These are phyloP conservation scores for Nicotiana sylvestris DNA, from an alignment of 257 asterid species.

Conservation along the genomic window DNA sequence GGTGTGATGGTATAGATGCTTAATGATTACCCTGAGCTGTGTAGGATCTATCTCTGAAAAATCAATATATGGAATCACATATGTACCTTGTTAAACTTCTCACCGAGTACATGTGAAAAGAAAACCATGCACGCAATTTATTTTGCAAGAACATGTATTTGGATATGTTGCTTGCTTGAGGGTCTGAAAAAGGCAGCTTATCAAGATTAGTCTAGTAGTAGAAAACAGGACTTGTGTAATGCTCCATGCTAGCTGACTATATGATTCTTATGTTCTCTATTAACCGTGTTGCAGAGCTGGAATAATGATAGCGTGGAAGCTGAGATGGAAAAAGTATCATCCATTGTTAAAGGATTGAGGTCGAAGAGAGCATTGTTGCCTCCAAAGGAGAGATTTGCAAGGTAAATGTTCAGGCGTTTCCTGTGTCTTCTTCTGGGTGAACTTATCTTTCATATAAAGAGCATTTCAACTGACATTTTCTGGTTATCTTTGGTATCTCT, in stretches of 20 bases:
- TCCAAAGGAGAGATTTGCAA: constrained; percentile 65
- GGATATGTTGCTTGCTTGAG: constrained; percentile 4
- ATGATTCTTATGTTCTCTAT: background rate
- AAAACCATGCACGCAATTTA: background rate
- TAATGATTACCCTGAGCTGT: background rate
- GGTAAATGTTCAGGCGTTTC: constrained; percentile 30
- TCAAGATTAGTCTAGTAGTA: background rate
- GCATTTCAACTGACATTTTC: background rate
- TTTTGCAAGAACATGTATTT: background rate
- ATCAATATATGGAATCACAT: background rate
- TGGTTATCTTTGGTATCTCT: background rate
- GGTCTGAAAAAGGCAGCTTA: background rate
- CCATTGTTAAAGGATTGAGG: constrained; percentile 69
- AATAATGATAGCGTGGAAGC: constrained; percentile 58
- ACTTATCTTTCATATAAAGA: background rate
- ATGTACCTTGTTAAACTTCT: background rate
- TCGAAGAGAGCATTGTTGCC: constrained; percentile 66
- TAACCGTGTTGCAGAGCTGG: constrained; percentile 54
- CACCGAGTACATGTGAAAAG: background rate
- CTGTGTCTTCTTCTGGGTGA: background rate
- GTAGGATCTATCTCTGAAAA: background rate
- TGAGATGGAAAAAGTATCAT: constrained; percentile 68
- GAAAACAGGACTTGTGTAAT: background rate
- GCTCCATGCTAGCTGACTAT: background rate
- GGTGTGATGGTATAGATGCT: background rate